phyloP scores from a whole-genome alignment of 2,329 filamentous ascomycete species.

The Elsinoe australis region DNA sequence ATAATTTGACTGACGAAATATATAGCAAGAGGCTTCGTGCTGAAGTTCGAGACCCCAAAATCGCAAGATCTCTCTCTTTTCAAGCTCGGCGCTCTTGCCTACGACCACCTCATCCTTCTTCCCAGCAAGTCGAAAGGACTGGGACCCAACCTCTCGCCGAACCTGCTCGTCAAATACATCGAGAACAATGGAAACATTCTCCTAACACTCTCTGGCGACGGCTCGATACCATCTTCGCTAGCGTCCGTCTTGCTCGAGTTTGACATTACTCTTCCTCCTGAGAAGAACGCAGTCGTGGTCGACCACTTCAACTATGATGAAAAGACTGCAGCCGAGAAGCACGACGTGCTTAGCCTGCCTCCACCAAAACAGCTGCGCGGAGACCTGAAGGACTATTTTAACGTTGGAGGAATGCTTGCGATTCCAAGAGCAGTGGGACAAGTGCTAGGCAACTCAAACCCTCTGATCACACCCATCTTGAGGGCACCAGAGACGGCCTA shows the following conservation, averaged over 20 bases:
- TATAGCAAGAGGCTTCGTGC: conserved; percentile 73
- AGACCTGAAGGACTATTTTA: conserved; percentile 72
- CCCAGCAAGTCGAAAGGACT: conserved; percentile 89
- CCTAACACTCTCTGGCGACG: conserved; percentile 67
- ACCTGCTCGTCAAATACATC: conserved; percentile 80
- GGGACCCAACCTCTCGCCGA: conserved; percentile 79
- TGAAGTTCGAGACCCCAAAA: conserved; percentile 78
- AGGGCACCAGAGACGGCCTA: conserved; percentile 80
- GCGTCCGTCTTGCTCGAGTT: conserved; percentile 76
- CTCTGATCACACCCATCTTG: conserved; percentile 72
- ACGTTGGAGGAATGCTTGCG: conserved; percentile 62
- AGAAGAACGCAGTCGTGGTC: conserved; percentile 76
- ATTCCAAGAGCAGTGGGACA: conserved; percentile 77
- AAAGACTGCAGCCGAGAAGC: conserved; percentile 65
- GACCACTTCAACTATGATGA: conserved; percentile 95
- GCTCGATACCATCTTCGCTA: conserved; percentile 63
- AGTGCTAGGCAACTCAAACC: conserved; percentile 64
- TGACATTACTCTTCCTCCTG: conserved; percentile 77
- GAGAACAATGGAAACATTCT: conserved; percentile 89
- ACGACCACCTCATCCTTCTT: conserved; percentile 84
- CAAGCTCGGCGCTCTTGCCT: conserved; percentile 75
- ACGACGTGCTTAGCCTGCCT: conserved; percentile 79
- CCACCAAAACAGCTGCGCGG: conserved; percentile 57
- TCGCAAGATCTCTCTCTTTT: conserved; percentile 71
- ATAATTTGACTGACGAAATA: not conserved